A percentile compares a stretch with the other conserved stretches of the same genome.
Evolutionary conservation across 495 filamentous ascomycete species (phyloP).

Genomic region (Aspergillus mulundensis): DNA sequence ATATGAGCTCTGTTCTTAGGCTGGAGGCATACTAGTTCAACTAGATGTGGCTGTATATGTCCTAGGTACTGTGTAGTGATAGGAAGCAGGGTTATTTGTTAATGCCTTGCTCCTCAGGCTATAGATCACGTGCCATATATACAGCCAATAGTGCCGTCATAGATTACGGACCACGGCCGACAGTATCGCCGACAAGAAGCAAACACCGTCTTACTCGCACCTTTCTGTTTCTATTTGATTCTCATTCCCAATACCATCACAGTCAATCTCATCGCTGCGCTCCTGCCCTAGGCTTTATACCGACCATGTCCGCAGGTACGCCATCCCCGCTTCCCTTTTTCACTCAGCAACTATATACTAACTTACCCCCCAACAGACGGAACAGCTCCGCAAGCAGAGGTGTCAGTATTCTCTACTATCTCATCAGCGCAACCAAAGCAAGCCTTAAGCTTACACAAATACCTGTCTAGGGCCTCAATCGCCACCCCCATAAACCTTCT

Average conservation of each 20-base stretch:
- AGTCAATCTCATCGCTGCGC: neutral
- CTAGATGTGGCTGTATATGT: no score
- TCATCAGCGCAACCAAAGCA: neutral
- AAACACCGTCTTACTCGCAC: neutral
- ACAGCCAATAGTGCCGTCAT: constrained; percentile 13
- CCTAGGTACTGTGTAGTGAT: neutral
- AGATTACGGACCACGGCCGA: neutral
- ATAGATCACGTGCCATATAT: neutral
- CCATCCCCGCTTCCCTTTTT: neutral
- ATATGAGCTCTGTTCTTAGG: no score
- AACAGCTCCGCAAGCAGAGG: constrained; percentile 25
- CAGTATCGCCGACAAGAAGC: neutral
- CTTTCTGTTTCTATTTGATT: neutral
- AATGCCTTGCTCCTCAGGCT: no score
- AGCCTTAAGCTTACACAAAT: no score
- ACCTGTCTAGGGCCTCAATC: constrained; percentile 51
- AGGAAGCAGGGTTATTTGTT: neutral
- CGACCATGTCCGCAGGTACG: constrained; percentile 19
- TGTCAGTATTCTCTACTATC: constrained; percentile 20
- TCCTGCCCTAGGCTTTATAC: neutral
- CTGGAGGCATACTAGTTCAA: no score
- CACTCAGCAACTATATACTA: neutral
- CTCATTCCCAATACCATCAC: neutral
- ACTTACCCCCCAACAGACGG: constrained; percentile 14
- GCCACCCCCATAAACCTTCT: constrained; percentile 76